A percentile compares a stretch with the other conserved stretches of the same genome.
phyloP scores from a whole-genome alignment of 2,329 filamentous ascomycete species.

The Paecilomyces dactylethromorphus region DNA sequence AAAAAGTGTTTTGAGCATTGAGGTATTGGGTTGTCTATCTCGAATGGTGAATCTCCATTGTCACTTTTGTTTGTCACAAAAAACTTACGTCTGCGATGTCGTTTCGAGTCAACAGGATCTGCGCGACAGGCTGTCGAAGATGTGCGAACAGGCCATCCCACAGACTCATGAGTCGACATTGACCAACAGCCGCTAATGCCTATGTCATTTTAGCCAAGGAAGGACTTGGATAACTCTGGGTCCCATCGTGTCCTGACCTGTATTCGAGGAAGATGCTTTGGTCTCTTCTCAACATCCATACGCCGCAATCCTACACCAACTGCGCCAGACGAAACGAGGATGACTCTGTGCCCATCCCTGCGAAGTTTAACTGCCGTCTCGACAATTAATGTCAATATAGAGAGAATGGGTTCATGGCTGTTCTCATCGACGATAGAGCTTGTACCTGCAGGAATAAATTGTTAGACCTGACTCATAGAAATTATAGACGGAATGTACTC shows the following conservation, averaged over 20 bases:
- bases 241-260: slow-evolving; percentile 49
- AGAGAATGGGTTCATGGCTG: slow-evolving; percentile 87
- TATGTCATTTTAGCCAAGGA: slow-evolving; percentile 25
- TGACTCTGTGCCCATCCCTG: slow-evolving; percentile 86
- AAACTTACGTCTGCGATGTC: slow-evolving; percentile 81
- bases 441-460: slow-evolving; percentile 58
- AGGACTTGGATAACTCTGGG: neutral
- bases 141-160: slow-evolving; percentile 93
- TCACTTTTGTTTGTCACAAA: neutral
- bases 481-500: neutral
- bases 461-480: slow-evolving; percentile 8
- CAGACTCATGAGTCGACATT: slow-evolving; percentile 88
- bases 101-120: slow-evolving; percentile 88
- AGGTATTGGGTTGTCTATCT: slow-evolving; percentile 80
- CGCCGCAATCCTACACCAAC: slow-evolving; percentile 88
- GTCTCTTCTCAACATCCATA: slow-evolving; percentile 81
- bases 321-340: slow-evolving; percentile 94
- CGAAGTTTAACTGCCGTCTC: slow-evolving; percentile 84
- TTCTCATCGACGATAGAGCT: slow-evolving; percentile 98
- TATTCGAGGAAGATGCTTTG: slow-evolving; percentile 82
- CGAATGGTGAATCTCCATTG: slow-evolving; percentile 7
- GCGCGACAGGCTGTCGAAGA: slow-evolving; percentile 81
- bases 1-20: slow-evolving; percentile 93
- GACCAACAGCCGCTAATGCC: slow-evolving; percentile 90
- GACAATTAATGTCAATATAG: slow-evolving; percentile 85